Percentiles rank a stretch among this genome's conserved stretches.
phyloP scores from a whole-genome alignment of 345 rosid genomes.

The Murraya paniculata region DNA sequence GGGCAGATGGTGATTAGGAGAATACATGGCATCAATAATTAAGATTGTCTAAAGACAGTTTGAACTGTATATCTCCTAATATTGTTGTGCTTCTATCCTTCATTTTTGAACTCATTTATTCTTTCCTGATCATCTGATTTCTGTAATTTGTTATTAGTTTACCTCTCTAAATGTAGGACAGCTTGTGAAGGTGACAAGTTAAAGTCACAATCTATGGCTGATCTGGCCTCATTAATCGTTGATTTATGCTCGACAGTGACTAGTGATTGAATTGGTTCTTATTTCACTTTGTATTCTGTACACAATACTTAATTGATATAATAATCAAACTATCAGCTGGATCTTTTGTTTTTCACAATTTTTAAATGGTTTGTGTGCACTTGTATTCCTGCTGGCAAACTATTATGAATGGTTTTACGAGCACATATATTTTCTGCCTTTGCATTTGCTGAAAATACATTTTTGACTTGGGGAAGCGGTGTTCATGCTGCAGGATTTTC shows the following conservation, averaged over 20 bases:
- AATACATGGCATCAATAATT: too few species aligned
- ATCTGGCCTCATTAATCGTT: neutral
- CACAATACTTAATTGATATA: neutral
- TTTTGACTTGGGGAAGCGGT: neutral
- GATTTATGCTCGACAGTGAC: neutral
- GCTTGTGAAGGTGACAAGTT: neutral
- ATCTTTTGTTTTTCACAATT: neutral
- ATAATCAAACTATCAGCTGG: neutral
- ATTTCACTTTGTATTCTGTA: neutral
- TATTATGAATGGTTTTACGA: neutral
- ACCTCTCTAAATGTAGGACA: neutral
- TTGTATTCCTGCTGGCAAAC: neutral
- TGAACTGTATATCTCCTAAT: neutral
- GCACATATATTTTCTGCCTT: neutral
- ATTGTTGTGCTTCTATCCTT: neutral
- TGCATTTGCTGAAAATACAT: neutral
- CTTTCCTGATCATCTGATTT: neutral
- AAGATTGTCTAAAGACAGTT: too few species aligned
- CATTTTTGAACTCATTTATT: neutral
- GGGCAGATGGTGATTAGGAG: too few species aligned
- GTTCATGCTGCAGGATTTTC: conserved; percentile 63
- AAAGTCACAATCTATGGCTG: neutral
- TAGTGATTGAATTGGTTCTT: neutral
- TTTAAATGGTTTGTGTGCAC: neutral
- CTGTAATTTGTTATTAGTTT: neutral